Conservation (phyloP, 495 filamentous ascomycete species). For the Arthonia radiata region DNA sequence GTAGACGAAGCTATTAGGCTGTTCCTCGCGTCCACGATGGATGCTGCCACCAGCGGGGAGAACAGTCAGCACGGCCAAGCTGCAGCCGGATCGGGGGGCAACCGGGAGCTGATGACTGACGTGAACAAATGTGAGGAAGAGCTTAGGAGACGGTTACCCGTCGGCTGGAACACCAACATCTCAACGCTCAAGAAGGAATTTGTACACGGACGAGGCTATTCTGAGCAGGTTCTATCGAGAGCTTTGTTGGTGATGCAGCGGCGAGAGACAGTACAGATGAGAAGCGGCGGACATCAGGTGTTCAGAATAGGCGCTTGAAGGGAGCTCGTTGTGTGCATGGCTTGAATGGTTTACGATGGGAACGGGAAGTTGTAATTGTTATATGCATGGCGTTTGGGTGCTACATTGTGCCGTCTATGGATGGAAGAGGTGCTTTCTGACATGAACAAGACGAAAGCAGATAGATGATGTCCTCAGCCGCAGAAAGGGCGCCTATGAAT, state of each 20-base stretch:
- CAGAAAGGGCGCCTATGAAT: too few species aligned
- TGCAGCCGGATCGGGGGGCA: slow-evolving; percentile 21
- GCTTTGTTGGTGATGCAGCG: slow-evolving; percentile 69
- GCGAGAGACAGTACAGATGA: slow-evolving; percentile 73
- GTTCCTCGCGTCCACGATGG: slow-evolving; percentile 94
- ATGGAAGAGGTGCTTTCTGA: too few species aligned
- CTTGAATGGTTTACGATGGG: too few species aligned
- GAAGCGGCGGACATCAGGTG: slow-evolving; percentile 71
- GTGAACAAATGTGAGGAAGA: slow-evolving; percentile 75
- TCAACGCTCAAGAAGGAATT: slow-evolving; percentile 73
- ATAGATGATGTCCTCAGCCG: too few species aligned
- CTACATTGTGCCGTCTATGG: too few species aligned
- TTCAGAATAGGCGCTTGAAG: slow-evolving; percentile 50
- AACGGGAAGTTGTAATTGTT: too few species aligned
- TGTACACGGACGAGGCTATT: slow-evolving; percentile 67
- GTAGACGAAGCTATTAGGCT: slow-evolving; percentile 96
- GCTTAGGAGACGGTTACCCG: slow-evolving; percentile 63
- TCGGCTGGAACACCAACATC: slow-evolving; percentile 84
- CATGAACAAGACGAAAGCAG: too few species aligned
- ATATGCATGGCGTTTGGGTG: too few species aligned
- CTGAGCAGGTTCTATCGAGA: slow-evolving; percentile 59
- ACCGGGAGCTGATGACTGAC: slow-evolving; percentile 74
- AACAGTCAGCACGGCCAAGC: not conserved
- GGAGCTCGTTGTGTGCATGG: too few species aligned
- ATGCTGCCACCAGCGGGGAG: slow-evolving; percentile 77